Conservation (phyloP, 1,284 basidiomycete species). For the Boletus mariae region DNA sequence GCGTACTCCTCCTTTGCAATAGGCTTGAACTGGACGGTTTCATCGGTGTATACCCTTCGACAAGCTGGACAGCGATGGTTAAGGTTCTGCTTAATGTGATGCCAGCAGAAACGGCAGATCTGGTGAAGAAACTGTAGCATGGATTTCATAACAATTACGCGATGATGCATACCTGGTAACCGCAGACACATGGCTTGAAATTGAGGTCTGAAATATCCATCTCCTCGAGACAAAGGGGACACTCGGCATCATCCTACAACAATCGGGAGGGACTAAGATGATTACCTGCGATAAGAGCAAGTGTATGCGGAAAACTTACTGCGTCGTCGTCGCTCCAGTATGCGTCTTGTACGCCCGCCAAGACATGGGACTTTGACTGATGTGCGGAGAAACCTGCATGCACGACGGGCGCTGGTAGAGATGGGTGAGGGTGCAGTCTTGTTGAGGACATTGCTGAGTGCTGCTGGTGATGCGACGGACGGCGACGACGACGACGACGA, state of each 20-base stretch:
- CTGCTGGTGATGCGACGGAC: constrained; percentile 2
- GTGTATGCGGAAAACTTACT: constrained; percentile 37
- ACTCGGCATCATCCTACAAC: constrained; percentile 91
- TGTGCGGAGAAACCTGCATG: constrained; percentile 64
- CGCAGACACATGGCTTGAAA: constrained; percentile 99
- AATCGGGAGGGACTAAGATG: constrained; percentile 16
- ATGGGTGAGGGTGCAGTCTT: constrained; percentile 49
- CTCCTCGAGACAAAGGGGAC: constrained; percentile 97
- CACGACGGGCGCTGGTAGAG: constrained; percentile 67
- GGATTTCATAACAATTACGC: constrained; percentile 16
- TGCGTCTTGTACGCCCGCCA: constrained; percentile 92
- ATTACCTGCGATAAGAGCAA: constrained; percentile 7
- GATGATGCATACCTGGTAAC: constrained; percentile 77
- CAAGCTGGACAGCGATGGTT: constrained; percentile 98
- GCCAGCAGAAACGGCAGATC: constrained; percentile 99
- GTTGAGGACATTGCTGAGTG: constrained; percentile 42
- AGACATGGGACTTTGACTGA: constrained; percentile 79
- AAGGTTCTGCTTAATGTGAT: constrained; percentile 95
- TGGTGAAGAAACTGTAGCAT: constrained; percentile 35
- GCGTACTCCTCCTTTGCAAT: constrained; percentile 94
- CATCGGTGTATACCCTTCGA: constrained; percentile 89
- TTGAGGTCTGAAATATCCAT: constrained; percentile 99
- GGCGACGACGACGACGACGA: constrained; percentile 1
- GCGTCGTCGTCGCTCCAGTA: constrained; percentile 97
- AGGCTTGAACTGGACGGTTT: constrained; percentile 92